A percentile compares a stretch with the other conserved stretches of the same genome.
Evolutionary conservation across 2,329 filamentous ascomycete species (phyloP).

Genomic region (Fusarium armeniacum): DNA sequence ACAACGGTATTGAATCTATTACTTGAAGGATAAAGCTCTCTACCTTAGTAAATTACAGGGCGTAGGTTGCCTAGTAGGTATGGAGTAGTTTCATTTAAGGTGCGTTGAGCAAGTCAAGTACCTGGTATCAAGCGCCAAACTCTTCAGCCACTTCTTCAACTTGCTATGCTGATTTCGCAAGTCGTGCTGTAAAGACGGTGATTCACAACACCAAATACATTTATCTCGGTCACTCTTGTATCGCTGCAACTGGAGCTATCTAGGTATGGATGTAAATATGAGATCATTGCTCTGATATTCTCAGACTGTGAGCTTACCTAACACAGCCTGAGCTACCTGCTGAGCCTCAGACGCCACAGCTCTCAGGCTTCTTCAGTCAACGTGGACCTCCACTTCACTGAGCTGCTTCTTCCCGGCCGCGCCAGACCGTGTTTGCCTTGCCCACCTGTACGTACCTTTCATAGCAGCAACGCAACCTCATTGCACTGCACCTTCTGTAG

Average conservation of each 20-base stretch:
- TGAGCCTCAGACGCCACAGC: slow-evolving; percentile 38
- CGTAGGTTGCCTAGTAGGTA: no score
- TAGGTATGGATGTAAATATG: not conserved
- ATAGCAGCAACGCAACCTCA: slow-evolving; percentile 35
- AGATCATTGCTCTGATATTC: not conserved
- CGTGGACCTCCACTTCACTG: slow-evolving; percentile 36
- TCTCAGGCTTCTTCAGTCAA: slow-evolving; percentile 35
- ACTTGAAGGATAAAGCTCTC: not conserved
- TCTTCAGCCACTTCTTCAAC: not conserved
- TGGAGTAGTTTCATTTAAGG: not conserved
- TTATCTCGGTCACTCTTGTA: not conserved
- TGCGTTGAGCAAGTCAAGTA: not conserved
- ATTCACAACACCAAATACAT: not conserved
- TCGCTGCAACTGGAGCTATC: no score
- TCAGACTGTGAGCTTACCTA: not conserved
- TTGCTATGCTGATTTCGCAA: not conserved
- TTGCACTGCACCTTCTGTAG: slow-evolving; percentile 41
- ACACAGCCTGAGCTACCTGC: not conserved
- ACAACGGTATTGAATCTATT: not conserved
- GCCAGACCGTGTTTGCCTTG: slow-evolving; percentile 62
- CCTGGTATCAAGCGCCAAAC: not conserved
- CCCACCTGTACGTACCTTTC: slow-evolving; percentile 35
- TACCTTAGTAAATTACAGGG: not conserved
- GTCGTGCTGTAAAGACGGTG: not conserved
- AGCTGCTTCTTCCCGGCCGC: slow-evolving; percentile 50